A percentile compares a stretch with the other conserved stretches of the same genome.
phyloP scores from a whole-genome alignment of 2,329 filamentous ascomycete genomes.

The Hypoxylon sp. region DNA sequence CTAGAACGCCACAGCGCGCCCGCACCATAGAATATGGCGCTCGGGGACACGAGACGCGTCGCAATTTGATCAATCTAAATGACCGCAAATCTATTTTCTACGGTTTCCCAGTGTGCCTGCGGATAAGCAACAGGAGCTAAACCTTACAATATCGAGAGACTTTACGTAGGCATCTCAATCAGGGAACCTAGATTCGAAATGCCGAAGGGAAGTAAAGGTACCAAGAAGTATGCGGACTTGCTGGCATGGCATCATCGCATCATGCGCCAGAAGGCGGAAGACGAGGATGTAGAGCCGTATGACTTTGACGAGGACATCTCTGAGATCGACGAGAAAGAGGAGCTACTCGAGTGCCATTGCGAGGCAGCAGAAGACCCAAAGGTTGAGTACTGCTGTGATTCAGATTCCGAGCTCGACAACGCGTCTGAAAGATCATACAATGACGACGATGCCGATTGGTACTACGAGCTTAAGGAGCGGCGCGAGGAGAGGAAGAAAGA shows the following conservation, averaged over 20 bases:
- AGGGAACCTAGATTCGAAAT: neutral
- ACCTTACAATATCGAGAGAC: neutral
- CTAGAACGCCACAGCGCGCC: neutral
- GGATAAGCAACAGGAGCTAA: neutral
- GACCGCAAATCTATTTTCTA: neutral
- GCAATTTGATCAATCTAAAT: neutral
- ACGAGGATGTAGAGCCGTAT: neutral
- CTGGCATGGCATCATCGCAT: slow-evolving; percentile 11
- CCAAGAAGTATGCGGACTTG: neutral
- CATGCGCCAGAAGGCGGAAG: neutral
- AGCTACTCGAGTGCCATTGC: neutral
- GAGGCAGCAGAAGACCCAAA: neutral
- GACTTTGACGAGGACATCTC: slow-evolving; percentile 3
- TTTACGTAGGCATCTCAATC: too few species aligned
- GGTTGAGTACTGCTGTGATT: neutral
- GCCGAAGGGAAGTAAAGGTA: neutral
- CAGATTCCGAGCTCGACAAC: slow-evolving; percentile 1
- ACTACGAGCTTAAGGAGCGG: neutral
- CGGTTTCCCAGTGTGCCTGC: neutral
- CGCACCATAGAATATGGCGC: neutral
- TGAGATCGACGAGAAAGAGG: neutral
- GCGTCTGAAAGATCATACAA: slow-evolving; percentile 8
- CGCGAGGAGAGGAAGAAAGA: slow-evolving; percentile 12
- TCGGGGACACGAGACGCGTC: neutral
- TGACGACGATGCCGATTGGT: slow-evolving; percentile 1